phyloP scores from a whole-genome alignment of 2,329 filamentous ascomycete species.

The Talaromyces islandicus region DNA sequence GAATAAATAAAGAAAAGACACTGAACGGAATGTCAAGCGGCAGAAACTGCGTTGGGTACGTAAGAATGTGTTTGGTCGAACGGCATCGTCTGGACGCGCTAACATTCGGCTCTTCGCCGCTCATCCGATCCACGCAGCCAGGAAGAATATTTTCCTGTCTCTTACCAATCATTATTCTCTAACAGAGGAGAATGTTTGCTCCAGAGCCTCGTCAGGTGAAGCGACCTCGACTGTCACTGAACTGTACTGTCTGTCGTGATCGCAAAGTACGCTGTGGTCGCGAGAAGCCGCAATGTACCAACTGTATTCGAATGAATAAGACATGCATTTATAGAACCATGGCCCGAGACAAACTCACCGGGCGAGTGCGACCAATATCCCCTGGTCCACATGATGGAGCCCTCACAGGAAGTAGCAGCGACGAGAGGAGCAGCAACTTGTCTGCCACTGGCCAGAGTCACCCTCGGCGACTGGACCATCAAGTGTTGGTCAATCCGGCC shows the following conservation, averaged over 20 bases:
- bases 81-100: too few relatives aligned
- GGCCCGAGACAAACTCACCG: not conserved
- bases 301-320: constrained; percentile 12
- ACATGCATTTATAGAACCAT: constrained; percentile 8
- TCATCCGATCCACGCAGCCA: too few relatives aligned
- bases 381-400: not conserved
- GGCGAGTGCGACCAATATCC: not conserved
- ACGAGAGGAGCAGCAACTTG: not conserved
- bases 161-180: too few relatives aligned
- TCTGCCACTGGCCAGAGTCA: not conserved
- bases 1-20: too few relatives aligned
- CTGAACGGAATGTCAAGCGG: too few relatives aligned
- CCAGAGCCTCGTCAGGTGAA: constrained; percentile 8
- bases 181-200: not conserved
- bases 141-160: too few relatives aligned
- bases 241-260: constrained; percentile 12
- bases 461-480: not conserved
- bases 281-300: constrained; percentile 14
- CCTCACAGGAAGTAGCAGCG: not conserved
- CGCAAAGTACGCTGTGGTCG: constrained; percentile 15
- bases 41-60: too few relatives aligned
- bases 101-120: too few relatives aligned
- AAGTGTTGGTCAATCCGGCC: not conserved
- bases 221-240: constrained; percentile 12
- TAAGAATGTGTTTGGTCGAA: too few relatives aligned